Base-by-base conservation (phyloP, 1,284 basidiomycete species). In the Puccinia polysora region DNA sequence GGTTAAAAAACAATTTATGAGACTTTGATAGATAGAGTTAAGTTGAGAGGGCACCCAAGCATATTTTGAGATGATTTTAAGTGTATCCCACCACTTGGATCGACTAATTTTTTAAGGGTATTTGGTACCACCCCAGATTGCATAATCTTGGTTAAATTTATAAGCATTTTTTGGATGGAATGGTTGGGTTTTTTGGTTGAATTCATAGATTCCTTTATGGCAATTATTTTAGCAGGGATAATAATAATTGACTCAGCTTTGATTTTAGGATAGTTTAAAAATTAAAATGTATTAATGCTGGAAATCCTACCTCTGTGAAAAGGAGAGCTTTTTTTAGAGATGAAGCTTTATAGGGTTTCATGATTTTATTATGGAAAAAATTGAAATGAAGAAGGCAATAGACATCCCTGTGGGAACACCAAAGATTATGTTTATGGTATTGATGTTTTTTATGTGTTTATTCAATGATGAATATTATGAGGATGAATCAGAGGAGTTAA, bases 191-290 rank as follows among this genome's bases (percentile, higher is more conserved):
- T 84, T 85, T 18, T 95, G 83, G 75, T 88, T 88, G 81, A 93
- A 94, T 73, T 89, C 87, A 59, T 88, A 83, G 0, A 86, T 84
- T 0, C 90, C 91, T 62, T 77, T 75, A 25, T 59, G 34, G 1
- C 78, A 65, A 47, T 78, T 62, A 64, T 45, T 70, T 77, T 77
- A 2, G 84, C 85, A 59, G 84, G 79, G 4, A 94, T 88, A 79
- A 95, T 97, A 74, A 96, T 89, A 49, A 88, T 89, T 0, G 88
- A 95, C 0, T 94, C 95, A 0, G 95, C 83, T 76, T 85, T 93
- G 40, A 91, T 81, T 2, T 88, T 85, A 34, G 83, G 82, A 23
- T 86, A 81, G 10, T 80, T 82, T 1, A 81, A 77, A 77, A 94
- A 85, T 73, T 84, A 82, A 78, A 94, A 87, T 1, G 93, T 91